A percentile compares a stretch with the other conserved stretches of the same genome.
Evolutionary conservation across 2,329 filamentous ascomycete species (phyloP).

Genomic region (Purpureocillium lavendulum): DNA sequence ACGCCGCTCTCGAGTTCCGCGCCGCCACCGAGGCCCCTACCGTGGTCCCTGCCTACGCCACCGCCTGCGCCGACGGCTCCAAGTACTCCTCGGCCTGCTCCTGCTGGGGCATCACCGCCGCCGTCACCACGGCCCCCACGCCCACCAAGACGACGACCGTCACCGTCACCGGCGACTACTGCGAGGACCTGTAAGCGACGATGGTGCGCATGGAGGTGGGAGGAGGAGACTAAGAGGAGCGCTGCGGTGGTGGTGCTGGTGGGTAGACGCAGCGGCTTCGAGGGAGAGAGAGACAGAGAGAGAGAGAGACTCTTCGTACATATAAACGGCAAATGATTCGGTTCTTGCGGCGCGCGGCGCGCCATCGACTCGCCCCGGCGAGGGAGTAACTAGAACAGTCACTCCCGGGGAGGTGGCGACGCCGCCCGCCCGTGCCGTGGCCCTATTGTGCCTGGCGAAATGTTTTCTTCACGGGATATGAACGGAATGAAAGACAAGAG

Average conservation of each 20-base stretch:
- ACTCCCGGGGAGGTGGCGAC: no score
- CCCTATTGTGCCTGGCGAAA: no score
- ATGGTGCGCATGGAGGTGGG: neutral
- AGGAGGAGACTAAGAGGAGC: no score
- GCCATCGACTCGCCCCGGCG: no score
- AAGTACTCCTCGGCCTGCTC: constrained; percentile 33
- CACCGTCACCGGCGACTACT: constrained; percentile 32
- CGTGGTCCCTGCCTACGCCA: constrained; percentile 30
- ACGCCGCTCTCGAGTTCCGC: constrained; percentile 15
- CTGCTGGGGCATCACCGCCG: constrained; percentile 35
- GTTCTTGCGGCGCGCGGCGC: neutral
- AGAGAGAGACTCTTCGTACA: no score
- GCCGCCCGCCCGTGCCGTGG: no score
- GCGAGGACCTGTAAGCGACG: constrained; percentile 24
- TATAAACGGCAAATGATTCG: neutral
- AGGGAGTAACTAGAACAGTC: no score
- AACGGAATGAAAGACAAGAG: constrained; percentile 2
- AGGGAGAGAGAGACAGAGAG: neutral
- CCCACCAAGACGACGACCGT: constrained; percentile 32
- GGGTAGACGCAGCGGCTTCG: neutral
- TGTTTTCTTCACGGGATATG: constrained; percentile 7
- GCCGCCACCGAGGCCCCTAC: constrained; percentile 22
- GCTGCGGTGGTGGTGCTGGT: no score
- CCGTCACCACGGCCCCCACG: constrained; percentile 25
- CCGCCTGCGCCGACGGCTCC: constrained; percentile 21